Base-by-base conservation (phyloP, 768 basidiomycete species). In the Leccinellum rugosiceps region DNA sequence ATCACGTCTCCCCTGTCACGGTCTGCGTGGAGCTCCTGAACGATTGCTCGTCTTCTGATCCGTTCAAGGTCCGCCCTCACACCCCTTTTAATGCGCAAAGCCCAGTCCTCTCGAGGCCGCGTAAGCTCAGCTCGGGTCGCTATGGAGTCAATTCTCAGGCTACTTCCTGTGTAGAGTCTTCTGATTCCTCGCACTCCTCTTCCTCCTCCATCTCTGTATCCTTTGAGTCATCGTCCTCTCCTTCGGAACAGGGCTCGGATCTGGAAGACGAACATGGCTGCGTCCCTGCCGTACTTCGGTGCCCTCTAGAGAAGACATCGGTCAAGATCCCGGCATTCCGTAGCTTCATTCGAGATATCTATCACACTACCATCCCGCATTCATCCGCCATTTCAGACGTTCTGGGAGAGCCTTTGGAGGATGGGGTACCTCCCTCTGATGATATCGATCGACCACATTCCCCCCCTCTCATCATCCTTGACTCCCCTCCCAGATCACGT, bases 81-180 rank as follows among this genome's bases (percentile, higher is more conserved):
- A 59, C 53, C 11, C 50, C 54, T 6, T 58, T 56, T 66, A 73
- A 44, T 56, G 74, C 55, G 38, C 74, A 54, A 60, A 77, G 45
- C 67, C 74, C 63, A 53, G 57, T 55, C 30, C 52, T 63, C 63
- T 53, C 55, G 62, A 71, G 59, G 52, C 60, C 65, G 14, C 63
- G 68, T n/a, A 72, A 66, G 59, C 68, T 76, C 11, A 69, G 65
- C 53, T 78, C 84, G n/a, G 86, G 86, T 11, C 82, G 86, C 53
- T 89, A 85, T 68, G 87, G 87, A 4, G 71, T 87, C 30, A 77
- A 79, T 66, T 67, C 74, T 21, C 48, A 49, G 30, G 48, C 30
- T 35, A 65, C 72, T 35, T 63, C 65, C 14, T 66, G 67, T 49
- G 1, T 47, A 17, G 67, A 70, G 35, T 71, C 72, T 7, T 72